Percentiles rank a stretch among this genome's conserved stretches.
phyloP scores from a whole-genome alignment of 2,329 filamentous ascomycete species.

The Ceratocystis albifundus region DNA sequence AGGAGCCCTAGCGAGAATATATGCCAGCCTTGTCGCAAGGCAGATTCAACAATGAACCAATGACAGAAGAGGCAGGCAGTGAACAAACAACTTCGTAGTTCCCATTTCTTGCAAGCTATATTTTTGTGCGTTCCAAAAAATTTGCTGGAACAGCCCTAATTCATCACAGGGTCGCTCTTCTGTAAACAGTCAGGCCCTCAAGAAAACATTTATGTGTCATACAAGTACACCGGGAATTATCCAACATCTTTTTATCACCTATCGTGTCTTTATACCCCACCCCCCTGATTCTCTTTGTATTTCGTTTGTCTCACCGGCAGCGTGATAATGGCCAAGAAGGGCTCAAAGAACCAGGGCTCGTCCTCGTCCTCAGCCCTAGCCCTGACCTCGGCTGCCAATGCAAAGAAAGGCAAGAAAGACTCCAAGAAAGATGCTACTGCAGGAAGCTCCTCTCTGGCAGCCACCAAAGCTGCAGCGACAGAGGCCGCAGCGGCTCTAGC shows the following conservation, averaged over 20 bases:
- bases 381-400: neutral
- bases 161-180: neutral
- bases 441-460: neutral
- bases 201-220: neutral
- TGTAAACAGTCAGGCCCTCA: neutral
- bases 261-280: neutral
- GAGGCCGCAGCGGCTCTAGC: constrained; percentile 27
- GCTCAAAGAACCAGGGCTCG: constrained; percentile 15
- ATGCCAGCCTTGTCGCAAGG: neutral
- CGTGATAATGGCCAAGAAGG: constrained; percentile 20
- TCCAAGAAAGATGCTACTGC: neutral
- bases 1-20: neutral
- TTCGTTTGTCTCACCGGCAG: neutral
- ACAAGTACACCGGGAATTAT: neutral
- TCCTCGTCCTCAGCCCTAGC: neutral
- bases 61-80: too few relatives aligned
- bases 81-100: too few relatives aligned
- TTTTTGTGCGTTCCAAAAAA: too few relatives aligned
- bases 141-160: too few relatives aligned
- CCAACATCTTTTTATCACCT: neutral
- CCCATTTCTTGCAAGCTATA: too few relatives aligned
- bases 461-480: constrained; percentile 18
- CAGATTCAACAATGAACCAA: too few relatives aligned
- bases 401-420: constrained; percentile 21
- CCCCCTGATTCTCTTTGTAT: neutral